phyloP scores from a whole-genome alignment of 768 basidiomycete species.

The Cystofilobasidium capitatum region DNA sequence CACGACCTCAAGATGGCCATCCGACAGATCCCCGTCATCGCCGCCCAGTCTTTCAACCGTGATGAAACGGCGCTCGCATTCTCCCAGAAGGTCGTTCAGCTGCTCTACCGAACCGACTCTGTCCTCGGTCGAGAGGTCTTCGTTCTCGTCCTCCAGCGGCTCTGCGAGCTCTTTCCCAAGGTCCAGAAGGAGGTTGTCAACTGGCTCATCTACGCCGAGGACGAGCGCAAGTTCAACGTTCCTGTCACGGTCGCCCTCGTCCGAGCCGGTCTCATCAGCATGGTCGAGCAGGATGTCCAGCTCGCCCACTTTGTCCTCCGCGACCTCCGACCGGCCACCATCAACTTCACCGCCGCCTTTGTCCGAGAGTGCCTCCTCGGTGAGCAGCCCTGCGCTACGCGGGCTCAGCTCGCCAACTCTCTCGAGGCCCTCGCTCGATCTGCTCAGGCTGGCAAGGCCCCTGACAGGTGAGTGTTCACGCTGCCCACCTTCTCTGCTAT shows the following conservation, averaged over 20 bases:
- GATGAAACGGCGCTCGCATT: constrained; percentile 81
- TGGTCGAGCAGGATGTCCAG: constrained; percentile 74
- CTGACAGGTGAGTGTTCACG: constrained; percentile 58
- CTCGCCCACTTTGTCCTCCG: constrained; percentile 73
- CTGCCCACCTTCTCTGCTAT: constrained; percentile 2
- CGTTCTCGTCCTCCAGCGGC: constrained; percentile 73
- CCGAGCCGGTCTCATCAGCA: constrained; percentile 67
- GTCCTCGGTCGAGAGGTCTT: constrained; percentile 88
- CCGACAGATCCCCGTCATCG: constrained; percentile 69
- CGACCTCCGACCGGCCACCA: constrained; percentile 64
- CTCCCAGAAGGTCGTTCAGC: constrained; percentile 93
- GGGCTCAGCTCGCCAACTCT: constrained; percentile 65
- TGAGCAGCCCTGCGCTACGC: constrained; percentile 66
- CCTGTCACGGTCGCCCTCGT: constrained; percentile 83
- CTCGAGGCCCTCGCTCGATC: constrained; percentile 73
- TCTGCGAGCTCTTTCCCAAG: constrained; percentile 80
- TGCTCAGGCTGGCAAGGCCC: constrained; percentile 62
- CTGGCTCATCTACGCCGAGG: constrained; percentile 93
- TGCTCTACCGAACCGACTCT: constrained; percentile 77
- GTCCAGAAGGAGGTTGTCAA: constrained; percentile 93
- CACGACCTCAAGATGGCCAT: constrained; percentile 79
- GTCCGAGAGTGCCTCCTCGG: constrained; percentile 76
- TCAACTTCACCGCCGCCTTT: constrained; percentile 71
- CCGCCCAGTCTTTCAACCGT: constrained; percentile 66
- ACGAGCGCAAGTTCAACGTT: constrained; percentile 96